These are phyloP conservation scores for Hamigera avellanea DNA, from an alignment of 495 filamentous ascomycete species.

Conservation along the genomic window DNA sequence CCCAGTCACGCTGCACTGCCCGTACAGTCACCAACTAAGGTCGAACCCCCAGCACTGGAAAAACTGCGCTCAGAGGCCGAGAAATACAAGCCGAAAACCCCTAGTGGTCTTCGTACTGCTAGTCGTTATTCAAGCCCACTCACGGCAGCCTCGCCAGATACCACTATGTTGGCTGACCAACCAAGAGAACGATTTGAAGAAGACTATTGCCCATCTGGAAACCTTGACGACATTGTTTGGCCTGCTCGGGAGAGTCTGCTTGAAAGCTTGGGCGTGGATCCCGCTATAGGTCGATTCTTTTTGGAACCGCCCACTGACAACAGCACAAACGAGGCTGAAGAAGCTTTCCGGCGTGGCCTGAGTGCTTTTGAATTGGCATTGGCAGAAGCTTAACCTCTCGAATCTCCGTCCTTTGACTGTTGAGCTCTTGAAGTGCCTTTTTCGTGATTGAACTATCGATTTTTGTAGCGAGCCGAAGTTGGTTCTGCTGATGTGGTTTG, in stretches of 20 bases:
- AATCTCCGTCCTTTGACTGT: no score
- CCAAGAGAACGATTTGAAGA: conserved; percentile 11
- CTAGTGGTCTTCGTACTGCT: conserved; percentile 32
- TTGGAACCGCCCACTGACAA: no score
- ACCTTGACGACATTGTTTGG: conserved; percentile 13
- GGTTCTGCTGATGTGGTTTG: no score
- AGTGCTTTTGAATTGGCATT: no score
- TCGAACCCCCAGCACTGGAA: conserved; percentile 15
- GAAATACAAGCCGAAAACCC: conserved; percentile 35
- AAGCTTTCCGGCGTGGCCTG: no score
- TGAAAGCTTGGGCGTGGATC: no score
- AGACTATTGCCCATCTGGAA: conserved; percentile 18
- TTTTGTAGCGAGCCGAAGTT: no score
- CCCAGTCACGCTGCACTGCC: conserved; percentile 5
- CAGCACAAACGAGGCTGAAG: no score
- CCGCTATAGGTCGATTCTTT: no score
- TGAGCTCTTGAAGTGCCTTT: no score
- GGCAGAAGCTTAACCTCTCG: no score
- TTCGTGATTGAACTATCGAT: no score
- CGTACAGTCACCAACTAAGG: conserved; percentile 9
- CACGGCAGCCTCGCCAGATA: conserved; percentile 9
- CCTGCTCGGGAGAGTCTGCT: conserved; percentile 8
- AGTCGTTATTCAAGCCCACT: conserved; percentile 24
- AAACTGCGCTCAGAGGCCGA: conserved; percentile 26
- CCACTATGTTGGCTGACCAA: conserved; percentile 1